Evolutionary conservation across 2,329 filamentous ascomycete genomes (phyloP).

Genomic region (Fusarium sp.): DNA sequence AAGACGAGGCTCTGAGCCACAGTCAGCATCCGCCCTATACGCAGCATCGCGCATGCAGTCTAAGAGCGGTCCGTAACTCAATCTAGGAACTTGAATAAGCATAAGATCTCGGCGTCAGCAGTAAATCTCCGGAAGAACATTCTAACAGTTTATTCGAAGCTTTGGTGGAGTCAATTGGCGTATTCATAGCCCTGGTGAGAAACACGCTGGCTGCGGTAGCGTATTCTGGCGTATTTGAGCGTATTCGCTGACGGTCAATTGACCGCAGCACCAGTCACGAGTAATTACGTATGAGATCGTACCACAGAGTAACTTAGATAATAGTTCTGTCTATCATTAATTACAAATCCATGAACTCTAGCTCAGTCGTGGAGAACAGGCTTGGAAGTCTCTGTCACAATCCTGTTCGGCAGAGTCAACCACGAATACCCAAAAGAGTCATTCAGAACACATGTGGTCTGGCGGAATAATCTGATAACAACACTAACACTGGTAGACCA

Average conservation of each 20-base stretch:
- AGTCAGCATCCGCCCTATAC: not conserved
- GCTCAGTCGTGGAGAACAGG: too few species aligned
- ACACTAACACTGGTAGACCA: not conserved
- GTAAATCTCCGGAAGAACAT: too few species aligned
- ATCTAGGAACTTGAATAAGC: conserved; percentile 3
- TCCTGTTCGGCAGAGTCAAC: not conserved
- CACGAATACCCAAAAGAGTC: too few species aligned
- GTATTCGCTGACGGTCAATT: not conserved
- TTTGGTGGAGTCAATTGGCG: not conserved
- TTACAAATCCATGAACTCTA: not conserved
- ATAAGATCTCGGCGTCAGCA: conserved; percentile 3
- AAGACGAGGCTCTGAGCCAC: not conserved
- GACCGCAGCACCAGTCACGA: not conserved
- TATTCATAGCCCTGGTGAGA: not conserved
- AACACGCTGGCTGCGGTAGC: not conserved
- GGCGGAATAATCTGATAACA: not conserved
- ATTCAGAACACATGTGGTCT: conserved; percentile 1
- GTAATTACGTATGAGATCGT: accelerated
- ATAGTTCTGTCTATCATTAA: accelerated
- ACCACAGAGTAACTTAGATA: accelerated
- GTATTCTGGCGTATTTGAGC: conserved; percentile 21
- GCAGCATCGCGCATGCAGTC: not conserved
- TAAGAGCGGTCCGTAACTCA: not conserved
- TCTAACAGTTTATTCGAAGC: not conserved
- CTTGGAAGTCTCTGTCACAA: not conserved